A percentile compares a stretch with the other conserved stretches of the same genome.
phyloP scores from a whole-genome alignment of 768 basidiomycete species.

The Pisolithus sp. region DNA sequence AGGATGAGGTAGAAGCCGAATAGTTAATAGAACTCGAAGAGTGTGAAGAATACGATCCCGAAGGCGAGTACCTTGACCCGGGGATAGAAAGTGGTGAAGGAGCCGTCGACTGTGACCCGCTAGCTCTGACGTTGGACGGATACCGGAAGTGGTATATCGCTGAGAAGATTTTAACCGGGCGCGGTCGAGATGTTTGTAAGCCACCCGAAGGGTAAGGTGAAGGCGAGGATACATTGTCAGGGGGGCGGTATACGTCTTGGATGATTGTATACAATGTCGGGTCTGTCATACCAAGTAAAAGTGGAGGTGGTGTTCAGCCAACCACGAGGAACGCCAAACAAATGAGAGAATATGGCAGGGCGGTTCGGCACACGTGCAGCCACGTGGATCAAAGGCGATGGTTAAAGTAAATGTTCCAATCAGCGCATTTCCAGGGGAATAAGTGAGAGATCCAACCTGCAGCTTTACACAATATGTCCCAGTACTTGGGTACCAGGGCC shows the following conservation, averaged over 20 bases:
- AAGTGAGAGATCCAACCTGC: constrained; percentile 36
- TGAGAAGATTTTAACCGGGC: constrained; percentile 38
- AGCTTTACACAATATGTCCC: constrained; percentile 52
- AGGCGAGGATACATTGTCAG: constrained; percentile 18
- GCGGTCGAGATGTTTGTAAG: constrained; percentile 39
- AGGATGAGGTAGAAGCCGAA: neutral
- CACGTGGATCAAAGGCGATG: neutral
- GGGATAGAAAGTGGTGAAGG: neutral
- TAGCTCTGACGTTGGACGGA: constrained; percentile 4
- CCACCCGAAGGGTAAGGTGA: constrained; percentile 4
- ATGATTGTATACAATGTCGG: constrained; percentile 60
- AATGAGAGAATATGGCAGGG: neutral
- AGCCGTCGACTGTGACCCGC: neutral
- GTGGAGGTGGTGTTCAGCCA: neutral
- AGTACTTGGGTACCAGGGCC: constrained; percentile 56
- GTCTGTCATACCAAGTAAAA: constrained; percentile 35
- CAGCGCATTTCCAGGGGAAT: neutral
- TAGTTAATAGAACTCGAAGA: neutral
- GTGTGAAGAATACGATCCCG: neutral
- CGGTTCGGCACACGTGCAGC: neutral
- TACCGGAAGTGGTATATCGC: constrained; percentile 50
- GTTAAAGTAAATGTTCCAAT: neutral
- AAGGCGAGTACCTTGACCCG: neutral
- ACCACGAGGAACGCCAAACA: neutral
- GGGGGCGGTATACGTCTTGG: constrained; percentile 47